These are phyloP conservation scores for Nannochloropsis oceanica DNA, from an alignment of 108 stramenopile genomes.

Conservation along the genomic window DNA sequence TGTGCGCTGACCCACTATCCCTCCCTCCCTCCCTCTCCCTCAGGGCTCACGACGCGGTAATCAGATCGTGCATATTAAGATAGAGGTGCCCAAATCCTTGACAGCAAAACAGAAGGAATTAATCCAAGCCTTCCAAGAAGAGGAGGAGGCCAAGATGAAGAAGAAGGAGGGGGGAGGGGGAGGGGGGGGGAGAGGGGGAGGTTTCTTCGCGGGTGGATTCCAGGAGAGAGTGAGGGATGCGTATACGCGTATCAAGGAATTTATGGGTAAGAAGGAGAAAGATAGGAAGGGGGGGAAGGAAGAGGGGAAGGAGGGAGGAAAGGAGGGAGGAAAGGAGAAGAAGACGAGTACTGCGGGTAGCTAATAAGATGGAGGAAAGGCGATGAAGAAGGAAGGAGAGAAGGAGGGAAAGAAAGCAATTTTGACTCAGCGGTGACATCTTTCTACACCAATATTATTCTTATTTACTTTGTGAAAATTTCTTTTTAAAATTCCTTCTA, in stretches of 20 bases:
- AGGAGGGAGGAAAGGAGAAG: neutral
- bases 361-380: too few species aligned
- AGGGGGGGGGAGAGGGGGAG: neutral
- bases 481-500: too few species aligned
- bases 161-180: neutral
- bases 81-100: conserved; percentile 62
- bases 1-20: neutral
- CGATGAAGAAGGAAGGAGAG: too few species aligned
- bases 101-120: conserved; percentile 76
- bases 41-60: conserved; percentile 48
- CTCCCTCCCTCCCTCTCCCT: neutral
- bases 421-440: too few species aligned
- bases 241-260: neutral
- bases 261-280: conserved; percentile 1
- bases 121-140: conserved; percentile 72
- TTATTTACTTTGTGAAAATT: too few species aligned
- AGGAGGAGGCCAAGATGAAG: conserved; percentile 23
- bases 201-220: neutral
- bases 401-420: too few species aligned
- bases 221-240: conserved; percentile 8
- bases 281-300: neutral
- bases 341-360: too few species aligned
- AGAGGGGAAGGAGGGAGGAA: neutral
- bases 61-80: conserved; percentile 77
- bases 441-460: too few species aligned